A percentile compares a stretch with the other conserved stretches of the same genome.
These are phyloP conservation scores for Xylariaceae sp. DNA, from an alignment of 2,329 filamentous ascomycete species.

Conservation along the genomic window DNA sequence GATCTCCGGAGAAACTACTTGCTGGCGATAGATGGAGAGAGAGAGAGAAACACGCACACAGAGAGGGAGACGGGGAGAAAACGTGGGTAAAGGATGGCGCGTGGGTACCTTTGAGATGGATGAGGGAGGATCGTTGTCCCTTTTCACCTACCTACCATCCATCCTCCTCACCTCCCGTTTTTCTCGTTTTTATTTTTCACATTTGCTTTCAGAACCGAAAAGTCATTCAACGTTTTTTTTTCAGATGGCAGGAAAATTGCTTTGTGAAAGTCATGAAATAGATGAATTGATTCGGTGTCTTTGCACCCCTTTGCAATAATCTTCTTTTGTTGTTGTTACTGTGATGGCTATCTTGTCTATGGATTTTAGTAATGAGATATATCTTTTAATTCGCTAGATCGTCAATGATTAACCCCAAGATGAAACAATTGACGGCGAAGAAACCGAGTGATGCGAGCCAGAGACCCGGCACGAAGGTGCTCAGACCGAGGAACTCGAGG, in stretches of 20 bases:
- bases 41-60: no score
- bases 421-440: slow-evolving; percentile 78
- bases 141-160: background rate
- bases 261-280: no score
- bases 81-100: background rate
- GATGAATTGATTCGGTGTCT: no score
- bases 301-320: no score
- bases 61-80: no score
- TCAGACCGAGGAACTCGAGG: slow-evolving; percentile 73
- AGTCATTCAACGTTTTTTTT: background rate
- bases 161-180: background rate
- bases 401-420: slow-evolving; percentile 70
- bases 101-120: slow-evolving; percentile 1
- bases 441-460: slow-evolving; percentile 73
- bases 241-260: background rate
- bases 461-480: slow-evolving; percentile 80
- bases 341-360: no score
- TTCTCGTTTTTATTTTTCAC: no score
- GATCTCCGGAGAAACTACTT: slow-evolving; percentile 10
- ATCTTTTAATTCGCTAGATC: slow-evolving; percentile 45
- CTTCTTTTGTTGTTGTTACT: no score
- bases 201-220: no score
- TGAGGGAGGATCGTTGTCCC: background rate
- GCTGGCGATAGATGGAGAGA: slow-evolving; percentile 4
- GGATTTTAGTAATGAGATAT: no score